Evolutionary conservation across 257 asterid species (phyloP).

Genomic region (Solanum sejunctum): DNA sequence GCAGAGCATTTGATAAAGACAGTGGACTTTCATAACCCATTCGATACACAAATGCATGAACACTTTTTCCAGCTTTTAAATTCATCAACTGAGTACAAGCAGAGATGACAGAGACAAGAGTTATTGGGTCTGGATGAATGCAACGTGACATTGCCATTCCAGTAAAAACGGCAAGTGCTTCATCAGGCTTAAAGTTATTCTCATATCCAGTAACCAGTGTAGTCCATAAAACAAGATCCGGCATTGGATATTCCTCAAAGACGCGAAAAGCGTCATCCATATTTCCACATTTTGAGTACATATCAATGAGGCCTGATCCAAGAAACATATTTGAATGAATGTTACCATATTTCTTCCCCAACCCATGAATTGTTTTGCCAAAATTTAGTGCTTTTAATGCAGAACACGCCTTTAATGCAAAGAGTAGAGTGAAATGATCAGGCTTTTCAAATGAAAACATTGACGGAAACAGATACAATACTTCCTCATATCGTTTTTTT

Average conservation of each 20-base stretch:
- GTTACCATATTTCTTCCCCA: conserved; percentile 27
- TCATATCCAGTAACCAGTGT: conserved; percentile 49
- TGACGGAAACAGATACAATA: conserved; percentile 23
- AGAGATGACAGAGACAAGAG: conserved; percentile 48
- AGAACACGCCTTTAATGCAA: conserved; percentile 57
- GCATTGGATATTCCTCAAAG: conserved; percentile 49
- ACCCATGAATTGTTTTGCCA: conserved; percentile 51
- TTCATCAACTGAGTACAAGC: conserved; percentile 46
- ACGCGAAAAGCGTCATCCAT: conserved; percentile 38
- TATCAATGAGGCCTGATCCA: conserved; percentile 50
- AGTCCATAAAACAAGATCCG: conserved; percentile 67
- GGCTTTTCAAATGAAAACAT: conserved; percentile 24
- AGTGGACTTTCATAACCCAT: conserved; percentile 19
- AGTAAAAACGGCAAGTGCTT: conserved; percentile 33
- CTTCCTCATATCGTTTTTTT: conserved; percentile 25
- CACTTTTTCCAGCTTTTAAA: conserved; percentile 43
- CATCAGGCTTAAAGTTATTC: conserved; percentile 29
- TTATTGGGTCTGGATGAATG: conserved; percentile 25
- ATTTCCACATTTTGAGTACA: conserved; percentile 57
- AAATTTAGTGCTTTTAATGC: conserved; percentile 21
- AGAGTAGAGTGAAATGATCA: conserved; percentile 28
- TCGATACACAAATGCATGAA: conserved; percentile 47
- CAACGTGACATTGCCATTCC: conserved; percentile 18
- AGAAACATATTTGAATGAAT: conserved; percentile 35
- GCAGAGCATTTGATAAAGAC: conserved; percentile 36